phyloP scores from a whole-genome alignment of 2,329 filamentous ascomycete species.

The Stagonosporopsis vannaccii region DNA sequence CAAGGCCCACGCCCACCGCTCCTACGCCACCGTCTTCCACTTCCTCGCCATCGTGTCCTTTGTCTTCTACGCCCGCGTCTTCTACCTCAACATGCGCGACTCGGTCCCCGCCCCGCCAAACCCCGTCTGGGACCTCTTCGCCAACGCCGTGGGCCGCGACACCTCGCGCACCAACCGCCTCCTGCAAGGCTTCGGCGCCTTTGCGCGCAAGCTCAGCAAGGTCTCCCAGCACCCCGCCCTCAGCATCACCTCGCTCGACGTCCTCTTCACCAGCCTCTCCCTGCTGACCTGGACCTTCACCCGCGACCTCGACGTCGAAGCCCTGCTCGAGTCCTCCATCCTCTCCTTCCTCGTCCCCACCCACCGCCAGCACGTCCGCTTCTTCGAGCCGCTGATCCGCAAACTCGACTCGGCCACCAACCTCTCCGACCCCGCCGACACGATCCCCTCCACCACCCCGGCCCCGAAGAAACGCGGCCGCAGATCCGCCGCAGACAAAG shows the following conservation, averaged over 20 bases:
- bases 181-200: conserved; percentile 32
- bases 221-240: conserved; percentile 66
- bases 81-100: conserved; percentile 53
- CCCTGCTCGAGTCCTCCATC: conserved; percentile 55
- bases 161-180: conserved; percentile 40
- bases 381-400: conserved; percentile 16
- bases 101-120: conserved; percentile 59
- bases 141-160: conserved; percentile 56
- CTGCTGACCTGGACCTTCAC: conserved; percentile 67
- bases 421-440: conserved; percentile 15
- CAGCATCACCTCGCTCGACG: conserved; percentile 65
- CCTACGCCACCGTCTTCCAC: conserved; percentile 58
- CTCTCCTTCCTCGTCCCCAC: conserved; percentile 37
- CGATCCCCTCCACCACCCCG: conserved; percentile 21
- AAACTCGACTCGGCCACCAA: conserved; percentile 11
- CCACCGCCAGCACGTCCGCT: conserved; percentile 35
- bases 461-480: conserved; percentile 27
- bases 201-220: conserved; percentile 54
- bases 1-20: conserved; percentile 49
- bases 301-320: conserved; percentile 58
- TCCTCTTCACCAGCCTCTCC: conserved; percentile 62
- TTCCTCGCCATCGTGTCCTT: conserved; percentile 55
- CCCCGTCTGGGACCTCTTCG: conserved; percentile 42
- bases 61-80: conserved; percentile 57
- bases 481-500: not conserved